Evolutionary conservation across 192 early-diverging fungal species (phyloP).

Genomic region (Jimgerdemannia lactiflua): DNA sequence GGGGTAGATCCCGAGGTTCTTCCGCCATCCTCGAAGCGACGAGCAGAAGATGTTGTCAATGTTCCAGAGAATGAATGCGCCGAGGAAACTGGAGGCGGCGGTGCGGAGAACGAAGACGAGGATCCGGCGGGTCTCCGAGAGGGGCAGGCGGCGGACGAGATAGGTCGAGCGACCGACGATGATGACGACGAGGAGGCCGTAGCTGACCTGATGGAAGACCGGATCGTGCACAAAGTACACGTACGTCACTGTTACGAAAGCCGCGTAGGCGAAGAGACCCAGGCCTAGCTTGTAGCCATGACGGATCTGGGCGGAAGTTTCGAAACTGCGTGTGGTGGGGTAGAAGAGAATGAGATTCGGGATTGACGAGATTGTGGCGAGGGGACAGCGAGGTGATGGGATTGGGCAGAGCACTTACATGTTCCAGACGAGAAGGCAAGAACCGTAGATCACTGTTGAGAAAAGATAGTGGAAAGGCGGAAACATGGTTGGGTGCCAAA

Average conservation of each 20-base stretch:
- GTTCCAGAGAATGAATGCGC: conserved; percentile 73
- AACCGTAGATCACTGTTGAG: too few relatives aligned
- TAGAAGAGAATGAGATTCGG: neutral
- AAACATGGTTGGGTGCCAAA: too few relatives aligned
- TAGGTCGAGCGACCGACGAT: conserved; percentile 45
- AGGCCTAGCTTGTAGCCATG: conserved; percentile 40
- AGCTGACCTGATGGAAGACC: conserved; percentile 67
- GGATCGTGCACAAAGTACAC: conserved; percentile 59
- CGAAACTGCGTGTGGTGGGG: conserved; percentile 31
- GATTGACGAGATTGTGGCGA: too few relatives aligned
- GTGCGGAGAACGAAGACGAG: conserved; percentile 29
- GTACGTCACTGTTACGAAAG: conserved; percentile 54
- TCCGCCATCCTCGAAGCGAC: conserved; percentile 45
- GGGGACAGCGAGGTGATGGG: too few relatives aligned
- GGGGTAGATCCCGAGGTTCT: conserved; percentile 37
- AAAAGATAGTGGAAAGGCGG: too few relatives aligned
- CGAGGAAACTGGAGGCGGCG: conserved; percentile 40
- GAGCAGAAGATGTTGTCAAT: conserved; percentile 74
- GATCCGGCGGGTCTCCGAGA: conserved; percentile 9
- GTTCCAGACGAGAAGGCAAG: too few relatives aligned
- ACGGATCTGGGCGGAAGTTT: conserved; percentile 40
- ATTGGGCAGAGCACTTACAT: too few relatives aligned
- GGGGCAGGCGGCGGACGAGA: conserved; percentile 31
- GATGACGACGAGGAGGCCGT: conserved; percentile 49
- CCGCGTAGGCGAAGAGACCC: conserved; percentile 48